Conservation (phyloP, 805 yeast species). For the Metschnikowia amazonensis region DNA sequence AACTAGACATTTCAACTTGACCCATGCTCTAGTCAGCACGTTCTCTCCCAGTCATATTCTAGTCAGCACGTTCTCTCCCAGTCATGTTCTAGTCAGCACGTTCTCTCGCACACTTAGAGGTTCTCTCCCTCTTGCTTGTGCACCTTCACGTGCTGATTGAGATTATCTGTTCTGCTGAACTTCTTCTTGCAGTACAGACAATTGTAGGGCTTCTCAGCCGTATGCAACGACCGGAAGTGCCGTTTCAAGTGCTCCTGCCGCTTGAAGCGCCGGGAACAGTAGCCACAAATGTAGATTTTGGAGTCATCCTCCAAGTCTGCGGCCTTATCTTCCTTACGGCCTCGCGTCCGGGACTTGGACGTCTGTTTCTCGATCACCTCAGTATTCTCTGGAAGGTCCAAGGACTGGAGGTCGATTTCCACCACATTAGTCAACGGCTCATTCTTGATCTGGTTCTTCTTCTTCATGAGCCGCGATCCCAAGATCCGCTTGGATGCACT, state of each 20-base stretch:
- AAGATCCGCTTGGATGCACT: conserved; percentile 38
- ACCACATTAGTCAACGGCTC: conserved; percentile 23
- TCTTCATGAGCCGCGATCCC: conserved; percentile 36
- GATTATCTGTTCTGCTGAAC: conserved; percentile 63
- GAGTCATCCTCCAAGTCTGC: conserved; percentile 48
- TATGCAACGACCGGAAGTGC: conserved; percentile 70
- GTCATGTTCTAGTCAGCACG: too few species aligned
- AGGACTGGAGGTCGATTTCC: conserved; percentile 36
- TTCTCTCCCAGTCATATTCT: too few species aligned
- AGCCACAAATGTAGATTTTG: conserved; percentile 60
- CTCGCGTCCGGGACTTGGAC: conserved; percentile 42
- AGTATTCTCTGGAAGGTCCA: conserved; percentile 40
- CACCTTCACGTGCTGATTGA: conserved; percentile 63
- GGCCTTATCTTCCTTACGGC: conserved; percentile 60
- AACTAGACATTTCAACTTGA: too few species aligned
- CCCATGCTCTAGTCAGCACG: too few species aligned
- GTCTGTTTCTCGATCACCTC: conserved; percentile 33
- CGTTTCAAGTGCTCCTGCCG: conserved; percentile 76
- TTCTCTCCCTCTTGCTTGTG: conserved; percentile 32
- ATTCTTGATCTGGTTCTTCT: conserved; percentile 19
- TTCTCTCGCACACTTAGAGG: too few species aligned
- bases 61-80: too few species aligned
- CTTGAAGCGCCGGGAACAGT: conserved; percentile 62
- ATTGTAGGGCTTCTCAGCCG: conserved; percentile 65
- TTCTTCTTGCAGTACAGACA: conserved; percentile 60